These are phyloP conservation scores for Periconia sp. DNA, from an alignment of 2,329 filamentous ascomycete species.

Conservation along the genomic window DNA sequence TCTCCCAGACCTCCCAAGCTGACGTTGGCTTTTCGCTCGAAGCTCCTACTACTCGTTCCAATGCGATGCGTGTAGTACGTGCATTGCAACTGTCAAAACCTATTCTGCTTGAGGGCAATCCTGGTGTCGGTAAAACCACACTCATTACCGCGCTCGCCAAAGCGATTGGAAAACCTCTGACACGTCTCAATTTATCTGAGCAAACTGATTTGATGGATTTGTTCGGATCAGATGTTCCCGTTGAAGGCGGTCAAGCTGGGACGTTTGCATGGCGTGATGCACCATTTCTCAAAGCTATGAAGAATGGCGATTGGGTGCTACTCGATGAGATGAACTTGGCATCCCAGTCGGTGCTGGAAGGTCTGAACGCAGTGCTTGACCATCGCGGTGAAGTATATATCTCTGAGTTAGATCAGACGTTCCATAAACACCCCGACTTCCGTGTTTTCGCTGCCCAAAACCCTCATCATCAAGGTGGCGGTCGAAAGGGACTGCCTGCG, in stretches of 20 bases:
- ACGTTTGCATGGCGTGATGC: constrained; percentile 95
- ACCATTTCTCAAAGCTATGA: constrained; percentile 94
- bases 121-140: constrained; percentile 97
- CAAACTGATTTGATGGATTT: constrained; percentile 97
- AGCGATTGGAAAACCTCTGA: constrained; percentile 78
- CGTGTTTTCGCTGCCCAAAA: constrained; percentile 97
- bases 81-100: constrained; percentile 88
- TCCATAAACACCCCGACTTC: constrained; percentile 85
- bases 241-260: constrained; percentile 88
- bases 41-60: constrained; percentile 85
- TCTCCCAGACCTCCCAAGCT: constrained; percentile 49
- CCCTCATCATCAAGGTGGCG: constrained; percentile 94
- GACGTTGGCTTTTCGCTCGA: constrained; percentile 74
- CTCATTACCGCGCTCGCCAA: constrained; percentile 82
- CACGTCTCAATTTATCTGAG: constrained; percentile 94
- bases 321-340: constrained; percentile 99
- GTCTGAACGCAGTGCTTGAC: constrained; percentile 93
- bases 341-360: constrained; percentile 94
- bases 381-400: constrained; percentile 96
- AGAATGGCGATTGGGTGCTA: constrained; percentile 92
- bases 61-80: constrained; percentile 86
- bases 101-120: constrained; percentile 91
- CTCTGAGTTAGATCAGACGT: constrained; percentile 91
- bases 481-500: constrained; percentile 87
- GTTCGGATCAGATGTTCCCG: constrained; percentile 93